Conservation (phyloP, 192 early-diverging fungal genomes). For the Phycomyces nitens region DNA sequence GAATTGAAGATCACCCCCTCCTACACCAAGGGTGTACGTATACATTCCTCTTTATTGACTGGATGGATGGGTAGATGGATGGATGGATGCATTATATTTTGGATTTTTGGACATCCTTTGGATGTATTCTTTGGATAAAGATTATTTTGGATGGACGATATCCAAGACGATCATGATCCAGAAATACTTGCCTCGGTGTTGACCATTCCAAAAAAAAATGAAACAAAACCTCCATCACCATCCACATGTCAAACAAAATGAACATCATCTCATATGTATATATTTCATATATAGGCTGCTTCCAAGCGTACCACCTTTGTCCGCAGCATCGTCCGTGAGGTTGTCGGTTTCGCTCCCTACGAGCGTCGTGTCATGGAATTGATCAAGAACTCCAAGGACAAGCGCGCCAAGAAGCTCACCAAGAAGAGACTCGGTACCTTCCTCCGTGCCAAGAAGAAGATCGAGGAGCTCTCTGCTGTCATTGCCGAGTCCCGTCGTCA, state of each 20-base stretch:
- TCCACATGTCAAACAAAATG: no score
- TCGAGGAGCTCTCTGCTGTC: slow-evolving; percentile 93
- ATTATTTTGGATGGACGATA: not conserved
- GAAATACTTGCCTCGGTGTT: not conserved
- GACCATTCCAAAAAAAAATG: not conserved
- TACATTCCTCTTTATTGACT: not conserved
- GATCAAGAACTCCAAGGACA: slow-evolving; percentile 99
- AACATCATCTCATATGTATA: no score
- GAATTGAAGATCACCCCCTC: slow-evolving; percentile 66
- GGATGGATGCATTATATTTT: slow-evolving; percentile 17
- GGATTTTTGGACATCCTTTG: not conserved
- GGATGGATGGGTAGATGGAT: slow-evolving; percentile 14
- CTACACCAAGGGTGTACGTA: slow-evolving; percentile 83
- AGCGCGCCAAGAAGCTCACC: slow-evolving; percentile 97
- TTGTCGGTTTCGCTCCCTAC: slow-evolving; percentile 95
- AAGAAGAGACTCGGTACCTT: slow-evolving; percentile 98
- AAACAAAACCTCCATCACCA: not conserved
- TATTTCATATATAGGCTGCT: slow-evolving; percentile 1
- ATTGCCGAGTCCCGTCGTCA: slow-evolving; percentile 91
- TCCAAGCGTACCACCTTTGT: slow-evolving; percentile 85
- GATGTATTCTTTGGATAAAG: no score
- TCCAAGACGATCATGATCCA: not conserved
- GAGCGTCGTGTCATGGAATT: slow-evolving; percentile 99
- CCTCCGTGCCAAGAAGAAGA: slow-evolving; percentile 96
- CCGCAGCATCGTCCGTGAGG: slow-evolving; percentile 91